Evolutionary conservation across 352 stramenopile genomes (phyloP), one percentile per base, ranked within the genome.

Genomic region (Aphanomyces invadans): DNA sequence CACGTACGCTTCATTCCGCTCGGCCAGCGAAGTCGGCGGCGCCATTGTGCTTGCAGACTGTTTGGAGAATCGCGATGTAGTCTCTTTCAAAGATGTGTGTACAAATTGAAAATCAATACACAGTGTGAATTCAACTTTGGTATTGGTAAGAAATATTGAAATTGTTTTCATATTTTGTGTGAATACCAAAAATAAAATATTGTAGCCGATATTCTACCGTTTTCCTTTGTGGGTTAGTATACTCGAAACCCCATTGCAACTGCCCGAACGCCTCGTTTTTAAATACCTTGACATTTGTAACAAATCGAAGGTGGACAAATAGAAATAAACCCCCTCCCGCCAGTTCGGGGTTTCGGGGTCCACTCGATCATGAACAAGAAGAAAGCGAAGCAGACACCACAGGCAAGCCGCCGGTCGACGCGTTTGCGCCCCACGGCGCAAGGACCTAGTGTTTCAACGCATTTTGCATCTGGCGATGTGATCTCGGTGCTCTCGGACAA

Each of bases 1-100:
- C 36, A 51, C 55, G 11, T 51, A 63, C 55, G 32, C 55, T 63
- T 21, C 55, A 36, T 33, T 48, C 2, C 55, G 55, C 19, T 44
- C 55, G 19, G 55, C 55, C 17, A 63, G 49, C 5, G 49, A 63
- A 26, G 55, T 36, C 0, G n/a, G n/a, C n/a, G n/a, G 19, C 4
- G 39, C 39, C 33, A 63, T 63, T 28, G 33, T 51, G 21, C 19
- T 45, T 45, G 38, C 38, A 9, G 9, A 17, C 38, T 45, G 38
- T 9, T 45, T 17, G 38, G 17, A 45, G n/a, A n/a, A n/a, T n/a
- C n/a, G n/a, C n/a, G n/a, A n/a, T n/a, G n/a, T n/a, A n/a, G n/a
- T n/a, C n/a, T n/a, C n/a, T n/a, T n/a, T n/a, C n/a, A n/a, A n/a
- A n/a, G n/a, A n/a, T n/a, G n/a, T n/a, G n/a, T n/a, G n/a, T n/a